A percentile compares a stretch with the other conserved stretches of the same genome.
phyloP scores from a whole-genome alignment of 768 basidiomycete species.

The Auriscalpium orientale region DNA sequence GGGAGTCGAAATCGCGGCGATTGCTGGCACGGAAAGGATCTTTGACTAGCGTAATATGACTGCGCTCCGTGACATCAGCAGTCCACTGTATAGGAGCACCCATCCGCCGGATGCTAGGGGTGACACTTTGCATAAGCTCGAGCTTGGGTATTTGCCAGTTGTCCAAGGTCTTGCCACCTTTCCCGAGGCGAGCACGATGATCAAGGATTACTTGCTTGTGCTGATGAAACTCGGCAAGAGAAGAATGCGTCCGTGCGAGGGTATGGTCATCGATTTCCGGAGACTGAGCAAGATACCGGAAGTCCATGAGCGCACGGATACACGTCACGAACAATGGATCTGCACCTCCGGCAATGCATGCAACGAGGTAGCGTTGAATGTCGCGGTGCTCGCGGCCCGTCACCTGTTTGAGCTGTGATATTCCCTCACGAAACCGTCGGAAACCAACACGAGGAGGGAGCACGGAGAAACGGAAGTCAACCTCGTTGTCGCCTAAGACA shows the following conservation, averaged over 20 bases:
- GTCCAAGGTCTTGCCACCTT: conserved; percentile 13
- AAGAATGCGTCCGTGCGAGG: not conserved
- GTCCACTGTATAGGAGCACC: too few relatives aligned
- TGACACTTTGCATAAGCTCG: conserved; percentile 27
- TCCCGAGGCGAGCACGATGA: conserved; percentile 22
- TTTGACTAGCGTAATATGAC: too few relatives aligned
- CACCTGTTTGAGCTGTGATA: conserved; percentile 33
- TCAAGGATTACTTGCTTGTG: conserved; percentile 29
- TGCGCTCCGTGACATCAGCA: too few relatives aligned
- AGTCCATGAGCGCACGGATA: too few relatives aligned
- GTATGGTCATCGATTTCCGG: conserved; percentile 13
- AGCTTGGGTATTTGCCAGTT: conserved; percentile 38
- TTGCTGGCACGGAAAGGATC: too few relatives aligned
- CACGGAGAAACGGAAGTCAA: conserved; percentile 31
- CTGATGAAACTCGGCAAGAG: conserved; percentile 25
- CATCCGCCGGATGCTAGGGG: too few relatives aligned
- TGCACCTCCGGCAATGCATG: conserved; percentile 28
- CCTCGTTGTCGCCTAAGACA: conserved; percentile 23
- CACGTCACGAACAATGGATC: conserved; percentile 23
- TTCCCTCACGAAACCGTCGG: conserved; percentile 31
- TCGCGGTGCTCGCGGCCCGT: conserved; percentile 34
- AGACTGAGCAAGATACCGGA: conserved; percentile 29
- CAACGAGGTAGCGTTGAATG: too few relatives aligned
- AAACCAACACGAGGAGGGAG: conserved; percentile 29
- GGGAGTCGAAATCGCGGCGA: too few relatives aligned